phyloP scores from a whole-genome alignment of 129 eudicot species.

The Flaveria robusta region DNA sequence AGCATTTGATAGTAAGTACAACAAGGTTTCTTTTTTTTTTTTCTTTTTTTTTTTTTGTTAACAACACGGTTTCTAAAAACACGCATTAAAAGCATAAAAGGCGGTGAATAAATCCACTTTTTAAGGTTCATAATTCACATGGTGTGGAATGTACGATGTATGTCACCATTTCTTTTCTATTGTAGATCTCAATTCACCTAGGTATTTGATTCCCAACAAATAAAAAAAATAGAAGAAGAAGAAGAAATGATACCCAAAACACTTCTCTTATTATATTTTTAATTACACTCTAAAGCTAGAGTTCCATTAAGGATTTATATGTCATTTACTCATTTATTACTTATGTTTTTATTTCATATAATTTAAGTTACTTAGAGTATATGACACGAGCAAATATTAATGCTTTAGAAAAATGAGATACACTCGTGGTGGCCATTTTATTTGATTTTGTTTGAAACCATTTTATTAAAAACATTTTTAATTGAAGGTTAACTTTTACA shows the following conservation, averaged over 20 bases:
- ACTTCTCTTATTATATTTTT: not conserved
- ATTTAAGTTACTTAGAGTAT: not conserved
- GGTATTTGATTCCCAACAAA: conserved; percentile 22
- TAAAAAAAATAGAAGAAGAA: no score
- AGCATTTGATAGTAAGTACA: not conserved
- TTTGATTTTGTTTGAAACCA: no score
- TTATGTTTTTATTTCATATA: not conserved
- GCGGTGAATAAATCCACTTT: conserved; percentile 4
- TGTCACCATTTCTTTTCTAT: conserved; percentile 28
- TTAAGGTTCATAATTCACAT: conserved; percentile 25
- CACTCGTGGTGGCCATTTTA: no score
- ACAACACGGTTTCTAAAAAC: not conserved
- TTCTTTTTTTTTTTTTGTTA: no score
- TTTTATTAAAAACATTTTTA: no score
- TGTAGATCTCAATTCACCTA: conserved; percentile 43
- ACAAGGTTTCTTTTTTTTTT: not conserved
- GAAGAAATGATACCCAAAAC: not conserved
- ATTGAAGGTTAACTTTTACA: no score
- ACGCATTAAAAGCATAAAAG: conserved; percentile 21
- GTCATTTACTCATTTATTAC: not conserved
- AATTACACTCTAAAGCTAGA: not conserved
- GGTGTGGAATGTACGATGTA: conserved; percentile 38
- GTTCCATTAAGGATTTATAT: not conserved
- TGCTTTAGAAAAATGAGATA: no score
- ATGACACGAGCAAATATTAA: not conserved